Base-by-base conservation (phyloP, 768 basidiomycete genomes). In the Panaeolus papilionaceus region DNA sequence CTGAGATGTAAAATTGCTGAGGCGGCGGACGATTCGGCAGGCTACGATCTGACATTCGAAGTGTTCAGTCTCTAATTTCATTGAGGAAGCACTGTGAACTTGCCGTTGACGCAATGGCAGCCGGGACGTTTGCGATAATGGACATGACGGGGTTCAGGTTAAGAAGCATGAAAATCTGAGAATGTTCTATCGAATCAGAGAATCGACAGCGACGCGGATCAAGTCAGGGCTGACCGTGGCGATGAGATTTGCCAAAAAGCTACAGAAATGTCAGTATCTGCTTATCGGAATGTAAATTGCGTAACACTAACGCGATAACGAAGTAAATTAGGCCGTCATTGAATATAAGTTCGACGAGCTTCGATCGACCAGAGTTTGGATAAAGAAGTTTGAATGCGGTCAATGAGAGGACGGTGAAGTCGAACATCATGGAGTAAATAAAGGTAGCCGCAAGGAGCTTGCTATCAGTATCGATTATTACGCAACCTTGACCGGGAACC, bases 381-480 rank as follows among this genome's bases (percentile, higher is more conserved):
- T 82, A 80, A 8, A 85, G 71, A 20, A 92, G 84, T 71, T 92
- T 92, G 76, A 79, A 85, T 11, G 83, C 87, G 28, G 89, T 90
- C 62, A 92, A 79, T 58, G 78, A 79, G 38, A 92, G 76, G 62
- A 92, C 89, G 16, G 79, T 73, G 68, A 92, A 82, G 77, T 92
- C 91, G 73, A 92, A 91, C 23, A 79, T 77, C 91, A 92, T 92
- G 61, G 88, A 85, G 72, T 92, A 92, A 70, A 92, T 89, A 77
- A 91, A 92, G 6, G 86, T 86, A 28, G 83, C 82, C 3, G 89
- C 88, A 61, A 93, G 85, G 49, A 90, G 78, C 61, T 74, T 81
- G 76, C 82, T 90, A 72, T 89, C 79, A 6, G 89, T 91, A 37
- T 83, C 78, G 11, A 82, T 85, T 70, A 92, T 92, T 37, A 79